These are phyloP conservation scores for Meredithiella fracta DNA, from an alignment of 2,329 filamentous ascomycete species.

Conservation along the genomic window DNA sequence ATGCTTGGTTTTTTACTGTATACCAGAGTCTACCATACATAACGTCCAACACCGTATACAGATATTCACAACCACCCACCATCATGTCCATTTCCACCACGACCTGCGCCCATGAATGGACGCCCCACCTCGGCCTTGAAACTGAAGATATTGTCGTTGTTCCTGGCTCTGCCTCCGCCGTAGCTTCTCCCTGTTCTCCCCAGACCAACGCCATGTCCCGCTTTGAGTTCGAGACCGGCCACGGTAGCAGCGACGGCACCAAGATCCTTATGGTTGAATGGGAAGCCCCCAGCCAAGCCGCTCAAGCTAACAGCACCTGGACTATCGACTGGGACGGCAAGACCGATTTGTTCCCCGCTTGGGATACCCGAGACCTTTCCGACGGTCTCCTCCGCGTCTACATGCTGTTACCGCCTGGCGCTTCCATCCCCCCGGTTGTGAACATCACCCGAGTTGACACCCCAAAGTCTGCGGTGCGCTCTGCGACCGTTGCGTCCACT, in stretches of 20 bases:
- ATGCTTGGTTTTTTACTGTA: no score
- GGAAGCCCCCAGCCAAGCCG: slow-evolving; percentile 30
- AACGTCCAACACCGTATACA: neutral
- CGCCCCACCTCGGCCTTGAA: slow-evolving; percentile 5
- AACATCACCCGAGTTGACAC: slow-evolving; percentile 36
- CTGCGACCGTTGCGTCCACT: slow-evolving; percentile 3
- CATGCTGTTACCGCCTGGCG: slow-evolving; percentile 61
- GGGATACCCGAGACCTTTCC: slow-evolving; percentile 30
- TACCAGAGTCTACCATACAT: no score
- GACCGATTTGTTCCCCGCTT: slow-evolving; percentile 28
- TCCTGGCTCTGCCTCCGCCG: slow-evolving; percentile 1
- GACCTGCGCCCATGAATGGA: slow-evolving; percentile 5
- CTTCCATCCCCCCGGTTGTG: slow-evolving; percentile 54
- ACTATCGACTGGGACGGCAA: slow-evolving; percentile 74
- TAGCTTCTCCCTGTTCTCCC: slow-evolving; percentile 8
- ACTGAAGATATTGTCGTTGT: slow-evolving; percentile 10
- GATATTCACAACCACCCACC: neutral
- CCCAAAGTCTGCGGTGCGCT: slow-evolving; percentile 11
- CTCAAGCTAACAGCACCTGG: slow-evolving; percentile 31
- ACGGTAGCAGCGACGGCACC: slow-evolving; percentile 60
- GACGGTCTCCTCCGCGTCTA: slow-evolving; percentile 45
- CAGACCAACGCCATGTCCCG: slow-evolving; percentile 29
- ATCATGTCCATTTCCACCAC: neutral
- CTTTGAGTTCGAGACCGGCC: slow-evolving; percentile 68
- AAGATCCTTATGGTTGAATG: slow-evolving; percentile 92